A percentile compares a stretch with the other conserved stretches of the same genome.
Evolutionary conservation across 441 rosid genomes (phyloP).

Genomic region (Gossypium aridum): DNA sequence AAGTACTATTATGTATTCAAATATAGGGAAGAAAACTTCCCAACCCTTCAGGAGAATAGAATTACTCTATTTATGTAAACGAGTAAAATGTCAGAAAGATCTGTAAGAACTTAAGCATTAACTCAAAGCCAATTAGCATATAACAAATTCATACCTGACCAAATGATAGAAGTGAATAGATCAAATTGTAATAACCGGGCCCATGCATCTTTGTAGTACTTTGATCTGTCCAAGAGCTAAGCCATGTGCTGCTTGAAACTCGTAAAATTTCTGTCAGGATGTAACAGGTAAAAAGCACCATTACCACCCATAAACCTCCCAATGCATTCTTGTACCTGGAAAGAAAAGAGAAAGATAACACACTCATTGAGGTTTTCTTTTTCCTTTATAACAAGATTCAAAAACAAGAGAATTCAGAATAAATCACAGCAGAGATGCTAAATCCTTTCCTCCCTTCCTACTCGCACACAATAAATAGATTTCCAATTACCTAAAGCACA

Average conservation of each 20-base stretch:
- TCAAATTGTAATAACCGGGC: constrained; percentile 64
- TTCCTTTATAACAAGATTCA: background rate
- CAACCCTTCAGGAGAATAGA: background rate
- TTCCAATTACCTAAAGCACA: constrained; percentile 3
- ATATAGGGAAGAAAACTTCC: background rate
- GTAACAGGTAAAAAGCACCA: constrained; percentile 74
- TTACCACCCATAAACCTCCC: constrained; percentile 96
- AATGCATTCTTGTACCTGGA: constrained; percentile 90
- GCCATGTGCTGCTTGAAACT: constrained; percentile 94
- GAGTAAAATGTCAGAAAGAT: background rate
- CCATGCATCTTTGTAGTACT: constrained; percentile 48
- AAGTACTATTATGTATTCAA: constrained; percentile 2
- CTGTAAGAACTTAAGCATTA: background rate
- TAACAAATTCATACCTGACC: constrained; percentile 60
- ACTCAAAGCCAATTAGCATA: background rate
- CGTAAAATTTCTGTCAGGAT: constrained; percentile 71
- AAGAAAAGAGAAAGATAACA: constrained; percentile 12
- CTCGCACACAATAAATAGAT: background rate
- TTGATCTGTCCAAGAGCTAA: constrained; percentile 96
- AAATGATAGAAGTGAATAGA: constrained; percentile 72
- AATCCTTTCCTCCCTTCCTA: background rate
- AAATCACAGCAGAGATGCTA: background rate
- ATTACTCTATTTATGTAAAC: background rate
- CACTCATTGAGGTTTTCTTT: background rate
- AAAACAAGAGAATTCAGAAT: background rate